These are phyloP conservation scores for Sugiyamaella grinbergsii DNA, from an alignment of 1,139 yeast genomes.

Conservation along the genomic window DNA sequence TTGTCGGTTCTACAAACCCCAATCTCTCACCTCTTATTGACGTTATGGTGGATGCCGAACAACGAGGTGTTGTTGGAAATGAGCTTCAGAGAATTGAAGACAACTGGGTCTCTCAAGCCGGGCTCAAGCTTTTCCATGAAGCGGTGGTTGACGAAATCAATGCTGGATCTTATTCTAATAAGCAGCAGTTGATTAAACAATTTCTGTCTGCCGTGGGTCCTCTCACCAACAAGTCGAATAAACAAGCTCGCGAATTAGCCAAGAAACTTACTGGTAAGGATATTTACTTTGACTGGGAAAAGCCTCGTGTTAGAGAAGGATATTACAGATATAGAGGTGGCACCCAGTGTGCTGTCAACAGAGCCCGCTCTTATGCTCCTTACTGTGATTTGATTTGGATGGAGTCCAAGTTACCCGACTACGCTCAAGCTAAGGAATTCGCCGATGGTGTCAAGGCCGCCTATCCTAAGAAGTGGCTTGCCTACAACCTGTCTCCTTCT, in stretches of 20 bases:
- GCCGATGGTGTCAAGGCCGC: slow-evolving; percentile 84
- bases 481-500: slow-evolving; percentile 93
- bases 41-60: slow-evolving; percentile 81
- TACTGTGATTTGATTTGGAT: slow-evolving; percentile 97
- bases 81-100: slow-evolving; percentile 72
- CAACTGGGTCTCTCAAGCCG: slow-evolving; percentile 83
- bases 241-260: slow-evolving; percentile 80
- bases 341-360: slow-evolving; percentile 95
- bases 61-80: slow-evolving; percentile 68
- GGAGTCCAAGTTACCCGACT: slow-evolving; percentile 97
- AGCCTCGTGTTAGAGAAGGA: slow-evolving; percentile 95
- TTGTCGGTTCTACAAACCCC: slow-evolving; percentile 90
- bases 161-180: slow-evolving; percentile 60
- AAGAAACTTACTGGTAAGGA: slow-evolving; percentile 78
- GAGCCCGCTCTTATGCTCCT: slow-evolving; percentile 95
- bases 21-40: slow-evolving; percentile 71
- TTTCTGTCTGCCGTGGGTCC: slow-evolving; percentile 75
- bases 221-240: slow-evolving; percentile 69
- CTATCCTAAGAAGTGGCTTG: slow-evolving; percentile 91
- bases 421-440: slow-evolving; percentile 89
- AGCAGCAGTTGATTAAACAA: slow-evolving; percentile 62
- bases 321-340: slow-evolving; percentile 97
- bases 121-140: slow-evolving; percentile 84
- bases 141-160: slow-evolving; percentile 87
- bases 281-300: slow-evolving; percentile 92